Evolutionary conservation across 306 rosid species (phyloP).

Genomic region (Bauhinia variegata): DNA sequence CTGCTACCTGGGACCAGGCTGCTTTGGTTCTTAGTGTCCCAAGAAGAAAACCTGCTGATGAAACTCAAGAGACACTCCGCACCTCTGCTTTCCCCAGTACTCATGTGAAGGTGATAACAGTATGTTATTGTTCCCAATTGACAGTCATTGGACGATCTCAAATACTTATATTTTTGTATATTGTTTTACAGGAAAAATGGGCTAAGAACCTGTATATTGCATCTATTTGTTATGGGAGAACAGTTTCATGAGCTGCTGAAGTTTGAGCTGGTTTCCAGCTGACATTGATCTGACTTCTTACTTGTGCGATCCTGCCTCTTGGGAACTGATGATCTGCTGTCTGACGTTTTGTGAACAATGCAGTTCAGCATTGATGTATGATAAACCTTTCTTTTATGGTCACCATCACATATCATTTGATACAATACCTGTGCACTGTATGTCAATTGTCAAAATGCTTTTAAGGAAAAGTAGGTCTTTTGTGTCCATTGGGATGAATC

Average conservation of each 20-base stretch:
- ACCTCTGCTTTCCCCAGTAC: slow-evolving; percentile 91
- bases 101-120: slow-evolving; percentile 78
- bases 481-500: no score
- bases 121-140: slow-evolving; percentile 3
- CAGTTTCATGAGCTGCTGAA: slow-evolving; percentile 67
- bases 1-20: slow-evolving; percentile 91
- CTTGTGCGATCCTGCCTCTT: slow-evolving; percentile 32
- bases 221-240: slow-evolving; percentile 89
- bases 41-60: slow-evolving; percentile 87
- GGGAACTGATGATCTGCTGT: slow-evolving; percentile 41
- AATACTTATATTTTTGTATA: slow-evolving; percentile 34
- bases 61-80: slow-evolving; percentile 94
- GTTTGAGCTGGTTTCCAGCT: slow-evolving; percentile 38
- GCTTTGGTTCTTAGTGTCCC: slow-evolving; percentile 87
- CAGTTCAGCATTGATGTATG: slow-evolving; percentile 63
- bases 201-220: slow-evolving; percentile 86
- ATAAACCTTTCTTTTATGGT: slow-evolving; percentile 56
- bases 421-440: slow-evolving; percentile 60
- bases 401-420: slow-evolving; percentile 58
- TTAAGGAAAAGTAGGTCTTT: slow-evolving; percentile 46
- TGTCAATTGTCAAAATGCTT: slow-evolving; percentile 52
- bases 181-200: slow-evolving; percentile 86
- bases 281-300: slow-evolving; percentile 39
- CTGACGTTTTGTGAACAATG: slow-evolving; percentile 37
- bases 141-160: neutral